Conservation (phyloP, 108 stramenopile genomes). For the Asterionellopsis glacialis region DNA sequence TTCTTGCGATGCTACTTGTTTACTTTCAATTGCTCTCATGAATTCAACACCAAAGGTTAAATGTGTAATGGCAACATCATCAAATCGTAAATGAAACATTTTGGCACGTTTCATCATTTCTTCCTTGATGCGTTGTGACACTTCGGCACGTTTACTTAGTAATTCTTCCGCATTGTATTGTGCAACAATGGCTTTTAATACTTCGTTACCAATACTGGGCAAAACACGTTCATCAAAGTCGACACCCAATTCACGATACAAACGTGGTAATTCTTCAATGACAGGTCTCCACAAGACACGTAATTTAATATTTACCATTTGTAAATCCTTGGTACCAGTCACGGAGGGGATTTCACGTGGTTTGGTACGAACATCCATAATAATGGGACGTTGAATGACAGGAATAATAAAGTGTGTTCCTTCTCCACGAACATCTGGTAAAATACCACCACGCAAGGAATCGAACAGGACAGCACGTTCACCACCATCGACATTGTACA, state of each 20-base stretch:
- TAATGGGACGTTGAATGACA: constrained; percentile 86
- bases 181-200: constrained; percentile 97
- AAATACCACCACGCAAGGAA: constrained; percentile 91
- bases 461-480: constrained; percentile 99
- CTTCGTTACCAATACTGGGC: constrained; percentile 98
- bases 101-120: constrained; percentile 92
- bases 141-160: constrained; percentile 95
- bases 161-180: constrained; percentile 99
- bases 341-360: constrained; percentile 95
- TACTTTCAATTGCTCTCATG: constrained; percentile 98
- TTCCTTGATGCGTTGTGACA: constrained; percentile 88
- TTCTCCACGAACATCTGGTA: constrained; percentile 85
- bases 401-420: constrained; percentile 95
- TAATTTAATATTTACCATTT: constrained; percentile 99
- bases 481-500: constrained; percentile 97
- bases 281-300: constrained; percentile 97
- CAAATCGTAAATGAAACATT: constrained; percentile 94
- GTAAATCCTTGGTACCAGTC: constrained; percentile 99
- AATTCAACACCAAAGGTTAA: constrained; percentile 98
- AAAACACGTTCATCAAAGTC: constrained; percentile 99
- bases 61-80: constrained; percentile 99
- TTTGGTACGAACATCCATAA: constrained; percentile 94
- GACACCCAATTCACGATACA: constrained; percentile 92
- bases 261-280: constrained; percentile 83
- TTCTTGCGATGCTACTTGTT: constrained; percentile 99